phyloP scores from a whole-genome alignment of 2,329 filamentous ascomycete species.

The Stachybotrys elegans region DNA sequence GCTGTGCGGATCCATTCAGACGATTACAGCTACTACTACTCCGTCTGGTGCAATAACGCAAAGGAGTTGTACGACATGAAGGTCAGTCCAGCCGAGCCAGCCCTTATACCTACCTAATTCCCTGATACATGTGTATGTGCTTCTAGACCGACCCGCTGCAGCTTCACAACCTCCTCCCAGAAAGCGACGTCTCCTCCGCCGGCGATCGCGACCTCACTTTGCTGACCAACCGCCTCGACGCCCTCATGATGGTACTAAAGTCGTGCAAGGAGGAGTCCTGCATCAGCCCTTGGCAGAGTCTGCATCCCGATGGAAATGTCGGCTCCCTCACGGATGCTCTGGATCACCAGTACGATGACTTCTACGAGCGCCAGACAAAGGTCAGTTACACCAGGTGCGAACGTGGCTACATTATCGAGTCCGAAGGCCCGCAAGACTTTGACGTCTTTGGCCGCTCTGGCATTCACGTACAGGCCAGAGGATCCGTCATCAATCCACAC shows the following conservation, averaged over 20 bases:
- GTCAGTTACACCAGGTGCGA: conserved; percentile 49
- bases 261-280: conserved; percentile 50
- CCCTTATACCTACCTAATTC: neutral
- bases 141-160: neutral
- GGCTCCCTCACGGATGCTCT: conserved; percentile 46
- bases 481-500: too few relatives aligned
- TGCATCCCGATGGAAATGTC: conserved; percentile 51
- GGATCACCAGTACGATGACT: conserved; percentile 38
- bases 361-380: conserved; percentile 43
- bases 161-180: neutral
- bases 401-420: conserved; percentile 46
- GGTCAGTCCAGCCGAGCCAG: conserved; percentile 20
- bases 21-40: conserved; percentile 49
- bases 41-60: conserved; percentile 46
- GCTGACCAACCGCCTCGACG: conserved; percentile 48
- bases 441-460: neutral
- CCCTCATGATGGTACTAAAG: conserved; percentile 55
- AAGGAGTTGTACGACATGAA: conserved; percentile 45
- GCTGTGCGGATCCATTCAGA: conserved; percentile 37
- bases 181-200: neutral
- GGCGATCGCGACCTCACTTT: conserved; percentile 22
- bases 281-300: conserved; percentile 46
- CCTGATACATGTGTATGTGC: too few relatives aligned
- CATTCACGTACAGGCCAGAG: too few relatives aligned
- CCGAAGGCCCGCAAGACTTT: conserved; percentile 41